Percentiles rank a stretch among this genome's conserved stretches.
These are phyloP conservation scores for Carex parvula DNA, from an alignment of 176 grass and related monocot genomes.

Conservation along the genomic window DNA sequence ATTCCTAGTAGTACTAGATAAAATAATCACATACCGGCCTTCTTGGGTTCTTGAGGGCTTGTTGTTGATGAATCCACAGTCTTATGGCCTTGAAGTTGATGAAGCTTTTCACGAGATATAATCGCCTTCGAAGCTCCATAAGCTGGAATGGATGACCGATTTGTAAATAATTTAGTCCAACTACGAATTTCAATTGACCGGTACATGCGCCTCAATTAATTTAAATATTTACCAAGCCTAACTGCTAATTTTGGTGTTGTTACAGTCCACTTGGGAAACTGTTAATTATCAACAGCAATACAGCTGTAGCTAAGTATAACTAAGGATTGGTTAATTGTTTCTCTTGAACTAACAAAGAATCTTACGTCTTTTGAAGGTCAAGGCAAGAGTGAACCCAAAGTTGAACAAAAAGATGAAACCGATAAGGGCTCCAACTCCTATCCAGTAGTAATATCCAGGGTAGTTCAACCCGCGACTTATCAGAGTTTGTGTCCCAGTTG, in stretches of 20 bases:
- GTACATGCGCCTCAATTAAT: neutral
- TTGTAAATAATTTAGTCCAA: constrained; percentile 7
- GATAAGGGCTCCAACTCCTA: constrained; percentile 65
- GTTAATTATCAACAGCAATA: neutral
- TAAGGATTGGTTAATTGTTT: neutral
- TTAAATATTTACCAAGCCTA: neutral
- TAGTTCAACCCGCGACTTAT: constrained; percentile 62
- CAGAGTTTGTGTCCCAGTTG: constrained; percentile 48
- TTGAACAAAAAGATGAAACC: constrained; percentile 59
- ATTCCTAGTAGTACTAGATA: neutral
- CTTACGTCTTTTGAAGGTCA: constrained; percentile 62
- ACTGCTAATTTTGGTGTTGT: neutral
- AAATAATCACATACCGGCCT: neutral
- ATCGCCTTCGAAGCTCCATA: constrained; percentile 20
- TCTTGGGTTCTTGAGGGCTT: constrained; percentile 1
- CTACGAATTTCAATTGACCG: neutral
- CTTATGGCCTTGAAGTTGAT: constrained; percentile 19
- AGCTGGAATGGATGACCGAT: neutral
- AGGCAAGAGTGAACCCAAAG: constrained; percentile 47
- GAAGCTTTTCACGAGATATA: constrained; percentile 21
- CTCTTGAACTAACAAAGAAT: constrained; percentile 1
- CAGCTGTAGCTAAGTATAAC: neutral
- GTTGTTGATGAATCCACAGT: neutral
- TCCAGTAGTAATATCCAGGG: constrained; percentile 62
- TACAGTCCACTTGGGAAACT: neutral